Evolutionary conservation across 768 basidiomycete genomes (phyloP).

Genomic region (Collybia sordida): DNA sequence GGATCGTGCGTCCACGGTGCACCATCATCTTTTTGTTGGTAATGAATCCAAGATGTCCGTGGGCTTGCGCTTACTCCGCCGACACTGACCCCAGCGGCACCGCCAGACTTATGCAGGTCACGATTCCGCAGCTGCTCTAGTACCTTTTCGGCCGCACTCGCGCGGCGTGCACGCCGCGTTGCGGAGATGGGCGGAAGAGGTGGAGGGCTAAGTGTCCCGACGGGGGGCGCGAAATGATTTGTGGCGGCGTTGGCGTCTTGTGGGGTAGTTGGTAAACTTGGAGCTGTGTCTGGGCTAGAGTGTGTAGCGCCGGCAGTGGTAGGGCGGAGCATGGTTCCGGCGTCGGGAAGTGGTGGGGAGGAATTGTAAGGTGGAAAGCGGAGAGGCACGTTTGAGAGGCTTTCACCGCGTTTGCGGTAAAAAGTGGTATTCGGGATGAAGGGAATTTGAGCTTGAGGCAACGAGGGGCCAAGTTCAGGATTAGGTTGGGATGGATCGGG

Average conservation of each 20-base stretch:
- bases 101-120: slow-evolving; percentile 46
- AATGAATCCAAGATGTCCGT: slow-evolving; percentile 46
- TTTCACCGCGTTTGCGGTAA: slow-evolving; percentile 38
- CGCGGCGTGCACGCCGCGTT: slow-evolving; percentile 43
- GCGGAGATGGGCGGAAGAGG: slow-evolving; percentile 24
- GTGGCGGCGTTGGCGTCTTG: slow-evolving; percentile 4
- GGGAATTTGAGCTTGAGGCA: slow-evolving; percentile 1
- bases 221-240: slow-evolving; percentile 8
- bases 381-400: slow-evolving; percentile 28
- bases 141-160: slow-evolving; percentile 69
- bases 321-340: slow-evolving; percentile 14
- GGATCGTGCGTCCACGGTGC: slow-evolving; percentile 11
- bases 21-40: slow-evolving; percentile 32
- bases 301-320: slow-evolving; percentile 13
- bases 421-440: slow-evolving; percentile 16
- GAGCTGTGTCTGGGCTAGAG: slow-evolving; percentile 21
- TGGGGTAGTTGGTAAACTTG: slow-evolving; percentile 7
- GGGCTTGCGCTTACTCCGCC: slow-evolving; percentile 24
- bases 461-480: slow-evolving; percentile 14
- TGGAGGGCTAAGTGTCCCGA: slow-evolving; percentile 15
- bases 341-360: slow-evolving; percentile 17
- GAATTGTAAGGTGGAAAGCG: slow-evolving; percentile 26
- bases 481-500: slow-evolving; percentile 29
- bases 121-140: slow-evolving; percentile 63
- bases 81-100: slow-evolving; percentile 17